These are phyloP conservation scores for Kodamaea lidongshanica DNA, from an alignment of 805 yeast genomes.

Conservation along the genomic window DNA sequence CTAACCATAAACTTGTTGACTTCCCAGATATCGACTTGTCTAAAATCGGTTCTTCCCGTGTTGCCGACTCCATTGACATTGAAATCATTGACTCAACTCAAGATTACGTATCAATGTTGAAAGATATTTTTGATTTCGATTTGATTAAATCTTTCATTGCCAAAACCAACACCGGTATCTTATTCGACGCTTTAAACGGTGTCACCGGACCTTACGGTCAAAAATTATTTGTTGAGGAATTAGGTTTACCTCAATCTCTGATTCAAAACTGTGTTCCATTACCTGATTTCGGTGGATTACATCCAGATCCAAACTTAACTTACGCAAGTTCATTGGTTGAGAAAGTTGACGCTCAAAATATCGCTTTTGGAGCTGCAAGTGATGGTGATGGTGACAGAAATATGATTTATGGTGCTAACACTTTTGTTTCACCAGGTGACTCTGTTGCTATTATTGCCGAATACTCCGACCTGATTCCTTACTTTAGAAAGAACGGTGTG, in stretches of 20 bases:
- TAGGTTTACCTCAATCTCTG: conserved; percentile 64
- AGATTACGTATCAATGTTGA: conserved; percentile 74
- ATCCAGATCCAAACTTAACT: conserved; percentile 96
- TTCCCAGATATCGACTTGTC: conserved; percentile 62
- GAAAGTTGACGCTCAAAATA: conserved; percentile 71
- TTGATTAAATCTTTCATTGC: conserved; percentile 67
- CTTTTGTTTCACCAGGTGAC: conserved; percentile 97
- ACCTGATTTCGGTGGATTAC: conserved; percentile 95
- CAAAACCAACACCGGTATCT: conserved; percentile 46
- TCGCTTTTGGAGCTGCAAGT: conserved; percentile 97
- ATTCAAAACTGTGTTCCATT: conserved; percentile 75
- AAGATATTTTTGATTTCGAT: conserved; percentile 80
- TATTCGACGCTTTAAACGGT: conserved; percentile 90
- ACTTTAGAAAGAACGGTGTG: conserved; percentile 77
- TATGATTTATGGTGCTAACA: conserved; percentile 93
- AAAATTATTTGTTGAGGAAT: conserved; percentile 75
- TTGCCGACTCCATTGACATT: conserved; percentile 56
- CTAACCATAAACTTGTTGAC: conserved; percentile 54
- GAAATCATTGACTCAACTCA: conserved; percentile 79
- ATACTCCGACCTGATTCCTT: conserved; percentile 85
- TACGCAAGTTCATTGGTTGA: conserved; percentile 85
- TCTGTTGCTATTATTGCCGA: conserved; percentile 96
- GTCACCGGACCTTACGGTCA: conserved; percentile 95
- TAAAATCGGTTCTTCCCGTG: conserved; percentile 44
- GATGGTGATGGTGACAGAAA: conserved; percentile 99